phyloP scores from a whole-genome alignment of 306 rosid genomes.

The Cucurbita argyrosperma region DNA sequence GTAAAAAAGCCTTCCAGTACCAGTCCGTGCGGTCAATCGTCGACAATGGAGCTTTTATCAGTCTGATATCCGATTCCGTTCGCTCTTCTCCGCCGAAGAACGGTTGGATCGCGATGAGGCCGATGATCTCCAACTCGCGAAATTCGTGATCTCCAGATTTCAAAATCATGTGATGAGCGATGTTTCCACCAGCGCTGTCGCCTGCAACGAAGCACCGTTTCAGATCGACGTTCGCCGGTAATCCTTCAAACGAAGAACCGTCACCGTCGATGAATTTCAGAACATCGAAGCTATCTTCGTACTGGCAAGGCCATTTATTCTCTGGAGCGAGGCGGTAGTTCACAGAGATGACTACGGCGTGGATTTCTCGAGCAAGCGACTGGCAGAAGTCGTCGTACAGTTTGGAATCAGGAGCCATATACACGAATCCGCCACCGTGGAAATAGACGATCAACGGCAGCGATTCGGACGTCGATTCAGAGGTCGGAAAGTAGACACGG shows the following conservation, averaged over 20 bases:
- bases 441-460: background rate
- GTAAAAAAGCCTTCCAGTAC: background rate
- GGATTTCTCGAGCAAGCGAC: background rate
- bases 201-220: background rate
- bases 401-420: background rate
- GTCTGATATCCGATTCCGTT: background rate
- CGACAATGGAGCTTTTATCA: background rate
- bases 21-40: background rate
- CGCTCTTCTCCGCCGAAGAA: background rate
- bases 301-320: background rate
- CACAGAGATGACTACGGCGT: background rate
- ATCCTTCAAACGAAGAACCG: background rate
- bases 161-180: background rate
- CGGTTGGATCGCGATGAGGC: background rate
- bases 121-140: background rate
- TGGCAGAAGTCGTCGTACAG: background rate
- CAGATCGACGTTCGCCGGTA: background rate
- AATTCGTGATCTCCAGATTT: background rate
- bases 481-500: background rate
- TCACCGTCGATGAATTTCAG: background rate
- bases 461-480: background rate
- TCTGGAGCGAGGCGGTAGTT: constrained; percentile 1
- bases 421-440: background rate
- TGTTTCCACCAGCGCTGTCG: constrained; percentile 1
- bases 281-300: background rate